phyloP scores from a whole-genome alignment of 371 early-diverging fungal species.

The Thermomucor indicae-seudaticae region DNA sequence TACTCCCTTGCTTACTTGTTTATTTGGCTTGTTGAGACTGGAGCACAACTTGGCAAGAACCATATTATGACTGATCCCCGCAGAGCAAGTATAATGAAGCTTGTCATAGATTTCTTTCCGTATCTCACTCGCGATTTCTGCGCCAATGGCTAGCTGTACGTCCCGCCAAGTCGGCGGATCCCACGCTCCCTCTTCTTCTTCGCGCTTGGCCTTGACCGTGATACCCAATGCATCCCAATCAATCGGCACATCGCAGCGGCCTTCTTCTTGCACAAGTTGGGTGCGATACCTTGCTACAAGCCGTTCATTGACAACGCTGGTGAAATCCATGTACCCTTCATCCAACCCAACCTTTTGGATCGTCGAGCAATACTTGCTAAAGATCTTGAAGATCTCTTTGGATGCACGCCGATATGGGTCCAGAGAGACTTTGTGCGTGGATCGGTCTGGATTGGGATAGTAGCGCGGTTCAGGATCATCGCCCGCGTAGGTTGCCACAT shows the following conservation, averaged over 20 bases:
- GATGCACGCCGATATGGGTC: conserved; percentile 79
- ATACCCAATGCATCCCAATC: conserved; percentile 33
- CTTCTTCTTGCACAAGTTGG: conserved; percentile 23
- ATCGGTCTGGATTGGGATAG: conserved; percentile 59
- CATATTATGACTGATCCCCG: conserved; percentile 85
- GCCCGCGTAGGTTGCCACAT: conserved; percentile 80
- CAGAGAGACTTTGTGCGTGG: conserved; percentile 87
- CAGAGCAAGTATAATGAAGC: conserved; percentile 78
- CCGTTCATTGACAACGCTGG: conserved; percentile 59
- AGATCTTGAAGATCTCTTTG: conserved; percentile 65
- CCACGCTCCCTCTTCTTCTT: conserved; percentile 16
- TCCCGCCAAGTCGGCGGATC: conserved; percentile 52
- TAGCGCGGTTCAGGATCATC: conserved; percentile 66
- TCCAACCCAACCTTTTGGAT: conserved; percentile 75
- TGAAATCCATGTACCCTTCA: conserved; percentile 87
- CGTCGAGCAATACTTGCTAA: conserved; percentile 45
- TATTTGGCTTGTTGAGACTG: conserved; percentile 83
- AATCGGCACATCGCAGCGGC: conserved; percentile 17
- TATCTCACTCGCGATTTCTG: conserved; percentile 64
- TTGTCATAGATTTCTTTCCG: conserved; percentile 63
- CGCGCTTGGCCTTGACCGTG: conserved; percentile 16
- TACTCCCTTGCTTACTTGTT: conserved; percentile 45
- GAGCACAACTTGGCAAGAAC: conserved; percentile 84
- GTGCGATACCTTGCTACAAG: conserved; percentile 44
- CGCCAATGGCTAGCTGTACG: conserved; percentile 70